Conservation (phyloP, 2,329 filamentous ascomycete genomes). For the Diaporthe sp. region DNA sequence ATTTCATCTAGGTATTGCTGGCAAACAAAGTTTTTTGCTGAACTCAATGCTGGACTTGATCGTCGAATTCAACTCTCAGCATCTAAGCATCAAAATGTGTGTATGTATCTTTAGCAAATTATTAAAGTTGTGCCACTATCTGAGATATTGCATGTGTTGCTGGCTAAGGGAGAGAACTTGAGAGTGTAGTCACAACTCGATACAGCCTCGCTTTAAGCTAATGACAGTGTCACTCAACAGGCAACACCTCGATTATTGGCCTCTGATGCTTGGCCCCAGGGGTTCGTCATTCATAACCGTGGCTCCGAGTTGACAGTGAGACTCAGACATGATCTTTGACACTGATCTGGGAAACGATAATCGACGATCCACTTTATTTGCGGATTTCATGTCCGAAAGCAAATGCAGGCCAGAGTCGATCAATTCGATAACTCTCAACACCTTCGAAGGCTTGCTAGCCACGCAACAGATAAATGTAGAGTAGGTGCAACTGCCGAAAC, state of each 20-base stretch:
- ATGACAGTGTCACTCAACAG: too few species aligned
- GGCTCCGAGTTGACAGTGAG: too few species aligned
- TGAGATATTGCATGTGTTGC: background rate
- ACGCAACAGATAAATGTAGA: background rate
- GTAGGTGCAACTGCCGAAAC: conserved; percentile 18
- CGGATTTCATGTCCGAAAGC: background rate
- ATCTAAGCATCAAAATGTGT: background rate
- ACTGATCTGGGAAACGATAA: background rate
- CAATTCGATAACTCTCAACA: background rate
- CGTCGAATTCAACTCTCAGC: too few species aligned
- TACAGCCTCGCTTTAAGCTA: too few species aligned
- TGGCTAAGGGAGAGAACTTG: background rate
- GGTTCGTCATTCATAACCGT: too few species aligned
- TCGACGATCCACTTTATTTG: background rate
- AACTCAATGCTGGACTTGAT: background rate
- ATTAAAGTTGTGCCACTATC: background rate
- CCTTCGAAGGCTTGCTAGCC: background rate
- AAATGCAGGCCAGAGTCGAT: background rate
- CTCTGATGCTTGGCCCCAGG: background rate
- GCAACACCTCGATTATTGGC: background rate
- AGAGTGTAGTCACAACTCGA: background rate
- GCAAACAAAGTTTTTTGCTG: too few species aligned
- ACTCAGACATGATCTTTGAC: background rate
- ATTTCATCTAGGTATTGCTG: background rate
- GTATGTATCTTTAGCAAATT: too few species aligned